Evolutionary conservation across 176 grass and related monocot genomes (phyloP).

Genomic region (Hordeum marinum): DNA sequence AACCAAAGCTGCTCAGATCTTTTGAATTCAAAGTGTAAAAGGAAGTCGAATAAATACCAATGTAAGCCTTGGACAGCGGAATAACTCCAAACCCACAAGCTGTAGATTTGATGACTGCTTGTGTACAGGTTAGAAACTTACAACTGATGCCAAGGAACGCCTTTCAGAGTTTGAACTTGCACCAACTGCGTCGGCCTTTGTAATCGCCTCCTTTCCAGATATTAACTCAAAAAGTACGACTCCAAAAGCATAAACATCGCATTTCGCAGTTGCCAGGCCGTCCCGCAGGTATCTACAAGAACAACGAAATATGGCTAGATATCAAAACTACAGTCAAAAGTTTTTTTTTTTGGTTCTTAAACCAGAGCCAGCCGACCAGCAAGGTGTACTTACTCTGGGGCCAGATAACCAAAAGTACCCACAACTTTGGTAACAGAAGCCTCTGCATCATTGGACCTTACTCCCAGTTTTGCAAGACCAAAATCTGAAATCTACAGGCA

Average conservation of each 20-base stretch:
- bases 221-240: conserved; percentile 96
- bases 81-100: neutral
- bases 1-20: conserved; percentile 5
- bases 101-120: neutral
- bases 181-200: conserved; percentile 51
- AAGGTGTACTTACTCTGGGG: conserved; percentile 78
- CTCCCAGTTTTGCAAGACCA: conserved; percentile 94
- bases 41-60: neutral
- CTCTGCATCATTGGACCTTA: conserved; percentile 83
- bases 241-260: conserved; percentile 97
- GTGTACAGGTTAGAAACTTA: conserved; percentile 49
- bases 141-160: conserved; percentile 87
- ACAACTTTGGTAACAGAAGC: conserved; percentile 97
- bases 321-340: neutral
- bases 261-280: conserved; percentile 88
- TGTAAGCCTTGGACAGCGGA: neutral
- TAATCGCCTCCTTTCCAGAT: conserved; percentile 95
- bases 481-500: conserved; percentile 90
- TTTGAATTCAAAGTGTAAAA: neutral
- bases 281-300: conserved; percentile 78
- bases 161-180: conserved; percentile 68
- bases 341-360: conserved; percentile 20
- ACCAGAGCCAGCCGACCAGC: neutral
- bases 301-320: conserved; percentile 21
- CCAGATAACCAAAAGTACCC: conserved; percentile 96